These are phyloP conservation scores for Agrocybe praecox DNA, from an alignment of 768 basidiomycete genomes.

Conservation along the genomic window DNA sequence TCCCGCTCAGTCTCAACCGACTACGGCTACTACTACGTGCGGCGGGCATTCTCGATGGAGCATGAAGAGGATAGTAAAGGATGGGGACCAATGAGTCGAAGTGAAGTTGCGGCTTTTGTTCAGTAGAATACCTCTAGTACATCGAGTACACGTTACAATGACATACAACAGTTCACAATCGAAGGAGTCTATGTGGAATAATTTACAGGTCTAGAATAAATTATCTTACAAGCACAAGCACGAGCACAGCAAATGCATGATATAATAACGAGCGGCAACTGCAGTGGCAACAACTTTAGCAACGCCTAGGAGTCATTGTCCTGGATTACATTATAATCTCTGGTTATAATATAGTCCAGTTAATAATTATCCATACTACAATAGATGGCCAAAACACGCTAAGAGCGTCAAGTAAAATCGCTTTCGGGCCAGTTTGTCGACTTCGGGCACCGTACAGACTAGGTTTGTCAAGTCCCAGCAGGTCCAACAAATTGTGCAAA, in stretches of 20 bases:
- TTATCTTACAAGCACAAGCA: neutral
- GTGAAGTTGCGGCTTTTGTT: too few relatives aligned
- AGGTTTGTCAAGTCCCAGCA: conserved; percentile 13
- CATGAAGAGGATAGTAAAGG: neutral
- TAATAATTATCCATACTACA: conserved; percentile 37
- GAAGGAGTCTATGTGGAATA: neutral
- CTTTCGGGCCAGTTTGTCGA: conserved; percentile 7
- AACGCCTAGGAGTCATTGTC: neutral
- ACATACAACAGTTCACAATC: too few relatives aligned
- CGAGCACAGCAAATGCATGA: neutral
- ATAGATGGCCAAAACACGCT: conserved; percentile 38
- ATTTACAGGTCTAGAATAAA: neutral
- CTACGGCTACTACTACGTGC: neutral
- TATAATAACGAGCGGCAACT: neutral
- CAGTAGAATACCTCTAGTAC: too few relatives aligned
- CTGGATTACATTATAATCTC: neutral
- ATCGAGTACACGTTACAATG: too few relatives aligned
- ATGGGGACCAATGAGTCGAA: neutral
- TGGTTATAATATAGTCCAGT: conserved; percentile 35
- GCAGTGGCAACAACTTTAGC: neutral
- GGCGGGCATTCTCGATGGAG: neutral
- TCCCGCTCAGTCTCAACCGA: neutral
- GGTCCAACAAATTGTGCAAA: conserved; percentile 23
- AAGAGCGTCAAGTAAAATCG: conserved; percentile 34
- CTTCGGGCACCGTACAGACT: neutral